These are phyloP conservation scores for Dacryopinax primogenitus DNA, from an alignment of 768 basidiomycete genomes.

Conservation along the genomic window DNA sequence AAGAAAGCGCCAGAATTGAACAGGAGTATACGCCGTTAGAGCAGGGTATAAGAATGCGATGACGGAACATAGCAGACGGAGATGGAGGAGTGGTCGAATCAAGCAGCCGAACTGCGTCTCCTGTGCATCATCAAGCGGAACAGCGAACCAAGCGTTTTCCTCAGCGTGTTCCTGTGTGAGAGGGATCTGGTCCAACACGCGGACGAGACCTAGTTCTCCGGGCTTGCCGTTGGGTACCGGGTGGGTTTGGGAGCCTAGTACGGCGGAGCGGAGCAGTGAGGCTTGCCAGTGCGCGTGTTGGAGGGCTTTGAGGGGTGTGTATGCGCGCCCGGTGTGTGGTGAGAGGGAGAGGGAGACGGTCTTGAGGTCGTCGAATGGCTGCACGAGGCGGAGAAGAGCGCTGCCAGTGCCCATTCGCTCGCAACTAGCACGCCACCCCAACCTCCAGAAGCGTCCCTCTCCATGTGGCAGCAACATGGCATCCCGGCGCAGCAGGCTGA, in stretches of 20 bases:
- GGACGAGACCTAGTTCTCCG: constrained; percentile 52
- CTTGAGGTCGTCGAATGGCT: constrained; percentile 73
- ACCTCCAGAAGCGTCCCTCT: neutral
- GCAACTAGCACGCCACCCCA: no score
- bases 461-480: neutral
- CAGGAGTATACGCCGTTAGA: no score
- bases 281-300: constrained; percentile 74
- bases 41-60: no score
- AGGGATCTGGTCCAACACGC: constrained; percentile 41
- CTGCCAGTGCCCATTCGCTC: no score
- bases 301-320: constrained; percentile 51
- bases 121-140: constrained; percentile 54
- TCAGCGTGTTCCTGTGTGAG: constrained; percentile 19
- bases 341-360: constrained; percentile 62
- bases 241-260: neutral
- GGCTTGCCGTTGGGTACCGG: neutral
- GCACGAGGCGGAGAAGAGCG: no score
- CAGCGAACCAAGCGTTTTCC: constrained; percentile 43
- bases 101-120: no score
- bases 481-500: neutral
- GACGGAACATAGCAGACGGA: no score
- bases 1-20: neutral
- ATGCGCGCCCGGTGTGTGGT: constrained; percentile 52
- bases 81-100: no score
- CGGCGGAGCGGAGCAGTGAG: constrained; percentile 35